Base-by-base conservation (phyloP, 768 basidiomycete genomes). In the Trametes cubensis region DNA sequence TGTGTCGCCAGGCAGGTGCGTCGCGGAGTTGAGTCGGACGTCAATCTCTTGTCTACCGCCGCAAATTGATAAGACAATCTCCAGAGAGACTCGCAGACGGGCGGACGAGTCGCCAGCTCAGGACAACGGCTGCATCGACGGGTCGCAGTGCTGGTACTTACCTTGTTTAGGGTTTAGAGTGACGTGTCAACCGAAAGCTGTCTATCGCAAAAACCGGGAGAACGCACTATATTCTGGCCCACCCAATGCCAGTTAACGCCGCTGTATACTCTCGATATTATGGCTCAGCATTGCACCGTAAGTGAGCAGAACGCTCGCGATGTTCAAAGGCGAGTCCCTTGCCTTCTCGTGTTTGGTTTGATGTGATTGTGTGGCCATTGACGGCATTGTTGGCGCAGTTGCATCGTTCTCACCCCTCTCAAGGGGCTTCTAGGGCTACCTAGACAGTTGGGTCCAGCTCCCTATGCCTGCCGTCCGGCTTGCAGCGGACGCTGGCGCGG, bases 1-100 rank as follows among this genome's bases (percentile, higher is more conserved):
- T 26, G 26, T 10, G 28, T 18, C 11, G 55, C 3, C 30, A 14
- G 55, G 55, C 18, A 26, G 25, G 20, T 18, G 56, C 39, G 23
- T 58, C 57, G 49, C 57, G 57, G 57, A 58, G 48, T 58, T 58
- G 48, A 50, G 57, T 50, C 26, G 40, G 57, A 50, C 40, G 57
- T 34, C 49, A n/a, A 49, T 41, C 25, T 50, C 20, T 25, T 42
- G 21, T 51, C 48, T 42, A 39, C 25, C 18, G 39, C 10, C 21
- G 25, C 26, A 17, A 18, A 14, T 50, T 58, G 57, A 58, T 58
- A 58, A 50, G 48, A 20, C 18, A 23, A 25, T 44, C 26, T 58
- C 20, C 48, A 50, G 25, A 50, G 57, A 4, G 21, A 17, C 13
- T 23, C 10, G 30, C 10, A 44, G 23, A 44, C 48, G 26, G 47